Percentiles rank a stretch among this genome's conserved stretches.
Evolutionary conservation across 129 eudicot species (phyloP).

Genomic region (Lactuca sativa): DNA sequence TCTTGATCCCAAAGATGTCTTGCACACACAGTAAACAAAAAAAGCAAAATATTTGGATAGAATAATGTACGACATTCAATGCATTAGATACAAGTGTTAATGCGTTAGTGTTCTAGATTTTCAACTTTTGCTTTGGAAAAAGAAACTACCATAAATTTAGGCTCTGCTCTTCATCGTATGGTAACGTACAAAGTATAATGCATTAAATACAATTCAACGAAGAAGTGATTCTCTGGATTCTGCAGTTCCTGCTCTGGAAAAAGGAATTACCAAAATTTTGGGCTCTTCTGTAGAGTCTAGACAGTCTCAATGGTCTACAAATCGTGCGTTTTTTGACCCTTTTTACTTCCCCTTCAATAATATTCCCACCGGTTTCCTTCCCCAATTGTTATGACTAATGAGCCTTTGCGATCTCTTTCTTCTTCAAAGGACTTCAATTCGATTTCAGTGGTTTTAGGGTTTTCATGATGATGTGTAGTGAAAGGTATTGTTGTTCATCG

Average conservation of each 20-base stretch:
- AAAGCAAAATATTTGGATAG: background rate
- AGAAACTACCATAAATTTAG: conserved; percentile 2
- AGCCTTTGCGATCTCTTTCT: conserved; percentile 20
- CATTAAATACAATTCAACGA: background rate
- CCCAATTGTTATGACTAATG: conserved; percentile 10
- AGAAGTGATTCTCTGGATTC: background rate
- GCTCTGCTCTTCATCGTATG: background rate
- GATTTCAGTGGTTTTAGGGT: conserved; percentile 27
- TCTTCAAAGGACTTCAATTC: conserved; percentile 14
- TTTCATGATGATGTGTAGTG: conserved; percentile 18
- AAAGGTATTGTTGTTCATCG: conserved; percentile 22
- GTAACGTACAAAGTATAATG: background rate
- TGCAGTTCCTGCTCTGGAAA: conserved; percentile 12
- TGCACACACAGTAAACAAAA: conserved; percentile 12
- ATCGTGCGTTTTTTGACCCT: conserved; percentile 32
- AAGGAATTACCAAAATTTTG: conserved; percentile 15
- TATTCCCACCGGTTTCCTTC: background rate
- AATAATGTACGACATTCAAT: background rate
- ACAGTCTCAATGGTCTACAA: conserved; percentile 24
- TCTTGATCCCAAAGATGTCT: conserved; percentile 34
- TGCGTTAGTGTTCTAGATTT: background rate
- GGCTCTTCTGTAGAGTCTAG: conserved; percentile 7
- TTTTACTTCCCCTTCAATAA: conserved; percentile 27
- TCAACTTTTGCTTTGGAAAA: conserved; percentile 1
- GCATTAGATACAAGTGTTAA: background rate